Evolutionary conservation across 2,329 filamentous ascomycete genomes (phyloP).

Genomic region (Septoria linicola): DNA sequence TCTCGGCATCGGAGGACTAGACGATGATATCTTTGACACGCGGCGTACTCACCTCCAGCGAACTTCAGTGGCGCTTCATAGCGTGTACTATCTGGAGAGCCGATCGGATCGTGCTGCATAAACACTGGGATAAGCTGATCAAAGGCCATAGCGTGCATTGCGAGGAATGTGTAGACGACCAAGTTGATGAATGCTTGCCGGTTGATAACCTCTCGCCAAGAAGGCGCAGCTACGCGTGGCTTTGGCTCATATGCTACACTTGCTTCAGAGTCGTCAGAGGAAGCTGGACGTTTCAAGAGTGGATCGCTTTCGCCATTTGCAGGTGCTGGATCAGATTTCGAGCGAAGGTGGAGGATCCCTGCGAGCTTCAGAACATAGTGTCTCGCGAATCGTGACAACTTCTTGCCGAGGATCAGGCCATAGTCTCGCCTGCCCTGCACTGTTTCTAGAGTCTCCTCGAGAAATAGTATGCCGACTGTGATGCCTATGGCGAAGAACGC

Average conservation of each 20-base stretch:
- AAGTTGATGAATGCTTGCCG: slow-evolving; percentile 74
- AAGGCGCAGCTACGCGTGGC: slow-evolving; percentile 36
- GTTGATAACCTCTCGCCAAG: slow-evolving; percentile 67
- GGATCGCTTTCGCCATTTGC: slow-evolving; percentile 29
- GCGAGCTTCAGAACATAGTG: slow-evolving; percentile 20
- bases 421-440: slow-evolving; percentile 69
- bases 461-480: slow-evolving; percentile 70
- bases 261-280: slow-evolving; percentile 26
- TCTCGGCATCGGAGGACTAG: too few species aligned
- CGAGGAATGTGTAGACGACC: slow-evolving; percentile 71
- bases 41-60: slow-evolving; percentile 55
- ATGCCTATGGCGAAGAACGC: slow-evolving; percentile 77
- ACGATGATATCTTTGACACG: too few species aligned
- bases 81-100: slow-evolving; percentile 41
- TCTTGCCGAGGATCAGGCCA: slow-evolving; percentile 70
- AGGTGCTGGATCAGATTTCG: slow-evolving; percentile 9
- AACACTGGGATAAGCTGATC: slow-evolving; percentile 69
- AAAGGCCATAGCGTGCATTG: slow-evolving; percentile 30
- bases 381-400: slow-evolving; percentile 49
- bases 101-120: slow-evolving; percentile 65
- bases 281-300: slow-evolving; percentile 26
- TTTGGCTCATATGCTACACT: slow-evolving; percentile 18
- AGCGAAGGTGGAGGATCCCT: slow-evolving; percentile 17
- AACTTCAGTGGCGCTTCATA: slow-evolving; percentile 70
- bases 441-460: slow-evolving; percentile 79